Evolutionary conservation across 345 rosid species (phyloP), one percentile per base, ranked within the genome.

Genomic region (Erysimum cheiranthoides): DNA sequence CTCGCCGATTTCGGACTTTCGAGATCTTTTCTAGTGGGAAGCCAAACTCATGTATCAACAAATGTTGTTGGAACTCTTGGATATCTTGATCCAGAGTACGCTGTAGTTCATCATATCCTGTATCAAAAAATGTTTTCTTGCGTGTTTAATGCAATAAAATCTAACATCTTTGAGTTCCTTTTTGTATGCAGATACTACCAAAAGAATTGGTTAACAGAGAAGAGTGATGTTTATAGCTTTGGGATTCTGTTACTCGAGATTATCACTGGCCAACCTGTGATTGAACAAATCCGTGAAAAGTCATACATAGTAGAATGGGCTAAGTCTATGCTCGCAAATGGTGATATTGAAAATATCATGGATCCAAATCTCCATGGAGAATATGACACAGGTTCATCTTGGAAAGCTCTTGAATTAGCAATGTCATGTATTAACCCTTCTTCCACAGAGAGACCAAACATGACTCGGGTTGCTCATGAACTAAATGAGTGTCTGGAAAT

Each of bases 41-140:
- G 53, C 39, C 54, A 65, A 5, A 36, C 76, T 66, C 73, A 77
- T 38, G 60, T 72, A 49, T 82, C 72, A 18, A 77, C 76, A 4
- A 25, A 13, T 47, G 76, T 77, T 38, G 80, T 67, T 36, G 80
- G 80, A 13, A 71, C 72, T 56, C 1, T 47, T 4, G 88, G 87
- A 10, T 87, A 87, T 59, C 79, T 87, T 1, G 88, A 81, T 56
- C 92, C 86, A 1, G 85, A 82, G 90, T 84, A 58, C 73, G 81
- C 35, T 71, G 0, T 32, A 8, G 0, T 58, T 34, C 28, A 58
- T 34, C 28, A 58, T 10, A 34, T 58, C 42, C 14, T 31, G 2
- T 51, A 31, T 5, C 42, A 30, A 53, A 4, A 53, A 43, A 2
- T 65, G 4, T 3, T 25, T 63, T 53, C 28, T 3, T 71, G 17